These are phyloP conservation scores for Didymella arachidicola DNA, from an alignment of 2,329 filamentous ascomycete species.

Conservation along the genomic window DNA sequence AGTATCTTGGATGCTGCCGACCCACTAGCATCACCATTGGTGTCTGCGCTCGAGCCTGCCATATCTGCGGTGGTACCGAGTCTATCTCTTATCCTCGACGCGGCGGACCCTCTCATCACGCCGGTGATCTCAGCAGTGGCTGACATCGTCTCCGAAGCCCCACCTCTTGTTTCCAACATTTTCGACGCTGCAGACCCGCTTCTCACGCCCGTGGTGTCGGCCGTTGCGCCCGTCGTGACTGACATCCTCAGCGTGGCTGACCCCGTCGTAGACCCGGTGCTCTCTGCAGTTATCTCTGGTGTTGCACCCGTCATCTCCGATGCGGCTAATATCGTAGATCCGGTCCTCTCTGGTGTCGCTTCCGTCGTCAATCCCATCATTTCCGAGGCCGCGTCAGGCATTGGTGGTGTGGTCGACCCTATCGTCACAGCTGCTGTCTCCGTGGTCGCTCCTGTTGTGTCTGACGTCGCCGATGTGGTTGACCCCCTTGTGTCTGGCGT, in stretches of 20 bases:
- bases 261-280: background rate
- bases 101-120: background rate
- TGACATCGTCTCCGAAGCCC: background rate
- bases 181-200: background rate
- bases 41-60: background rate
- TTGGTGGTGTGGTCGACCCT: background rate
- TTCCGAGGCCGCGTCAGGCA: background rate
- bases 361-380: background rate
- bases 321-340: background rate
- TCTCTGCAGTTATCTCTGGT: background rate
- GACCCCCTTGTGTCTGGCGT: background rate
- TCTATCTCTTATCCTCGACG: background rate
- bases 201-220: background rate
- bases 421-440: background rate
- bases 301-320: background rate
- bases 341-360: background rate
- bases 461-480: background rate
- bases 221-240: background rate
- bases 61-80: background rate
- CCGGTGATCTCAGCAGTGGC: background rate
- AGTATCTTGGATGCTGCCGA: background rate
- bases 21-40: background rate
- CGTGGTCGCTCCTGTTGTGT: background rate
- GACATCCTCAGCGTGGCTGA: background rate
- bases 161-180: background rate